Base-by-base conservation (phyloP, 2,329 filamentous ascomycete genomes). In the Pseudopithomyces maydicus region DNA sequence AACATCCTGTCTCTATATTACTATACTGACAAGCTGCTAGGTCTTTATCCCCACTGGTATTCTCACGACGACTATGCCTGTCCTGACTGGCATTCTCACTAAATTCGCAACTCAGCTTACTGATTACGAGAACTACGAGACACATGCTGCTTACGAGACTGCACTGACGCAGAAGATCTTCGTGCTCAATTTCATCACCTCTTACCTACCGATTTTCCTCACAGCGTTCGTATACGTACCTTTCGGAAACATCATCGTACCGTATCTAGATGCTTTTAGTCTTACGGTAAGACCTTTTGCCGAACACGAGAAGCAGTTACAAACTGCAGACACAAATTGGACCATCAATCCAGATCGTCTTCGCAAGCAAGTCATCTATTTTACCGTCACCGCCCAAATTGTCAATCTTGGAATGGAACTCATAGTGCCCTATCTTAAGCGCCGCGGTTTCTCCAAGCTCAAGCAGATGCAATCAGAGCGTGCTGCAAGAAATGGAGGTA, bases 151-250 rank as follows among this genome's bases (percentile, higher is more conserved):
- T 14, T 90, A 97, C 68, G 87, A 96, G 58, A 86, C 90, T 19
- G 90, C 93, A 1, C 85, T 97, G 71, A 91, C 95, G 0, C 88
- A 91, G 56, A 99, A 99, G 80, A 90, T 96, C 33, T 98, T 99
- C 70, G 88, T 98, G 14, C 85, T 98, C 70, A 96, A 97, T 80
- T 97, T 97, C 77, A 94, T 98, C 77, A 96, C 92, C 6, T 96
- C 93, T 0, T 98, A 97, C 74, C 87, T 96, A 51, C 90, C 92
- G 1, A 88, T 73, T 46, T 88, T 96, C 71, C 84, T 98, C 17
- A 97, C 93, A 0, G 91, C 93, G 0, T 98, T 97, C 66, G 87
- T 97, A 61, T 98, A 97, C 69, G 91, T 97, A 19, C 94, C 94
- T 0, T 98, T 98, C 67, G 94, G 91, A 14, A 86, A 88, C 57